A percentile compares a stretch with the other conserved stretches of the same genome.
phyloP scores from a whole-genome alignment of 352 stramenopile genomes.

The Globisporangium cederbergense region DNA sequence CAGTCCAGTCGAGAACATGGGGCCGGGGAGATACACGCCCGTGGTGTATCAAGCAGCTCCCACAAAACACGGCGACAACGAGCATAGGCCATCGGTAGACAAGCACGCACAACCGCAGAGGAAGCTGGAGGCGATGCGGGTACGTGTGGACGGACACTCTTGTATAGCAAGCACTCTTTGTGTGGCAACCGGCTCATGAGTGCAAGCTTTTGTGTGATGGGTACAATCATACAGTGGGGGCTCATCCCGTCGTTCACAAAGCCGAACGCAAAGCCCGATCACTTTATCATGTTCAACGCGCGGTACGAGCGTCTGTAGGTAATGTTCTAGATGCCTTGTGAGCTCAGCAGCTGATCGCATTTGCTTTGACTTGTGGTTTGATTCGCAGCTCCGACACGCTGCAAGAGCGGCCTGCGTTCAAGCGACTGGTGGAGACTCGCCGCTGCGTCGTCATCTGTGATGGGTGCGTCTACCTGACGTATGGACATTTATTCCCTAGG shows the following conservation, averaged over 20 bases:
- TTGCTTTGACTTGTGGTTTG: not conserved
- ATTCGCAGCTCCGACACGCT: conserved; percentile 59
- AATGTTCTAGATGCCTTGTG: not conserved
- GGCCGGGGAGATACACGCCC: conserved; percentile 57
- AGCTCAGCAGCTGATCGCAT: not conserved
- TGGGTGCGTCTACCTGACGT: conserved; percentile 29
- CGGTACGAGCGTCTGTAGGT: conserved; percentile 31
- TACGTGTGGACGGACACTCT: conserved; percentile 20
- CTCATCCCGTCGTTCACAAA: conserved; percentile 84
- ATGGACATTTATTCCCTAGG: not conserved
- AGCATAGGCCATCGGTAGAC: not conserved
- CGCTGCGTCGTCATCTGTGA: conserved; percentile 85
- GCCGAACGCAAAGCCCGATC: conserved; percentile 61
- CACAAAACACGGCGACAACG: not conserved
- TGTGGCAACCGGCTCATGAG: not conserved
- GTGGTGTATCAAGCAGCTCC: conserved; percentile 34
- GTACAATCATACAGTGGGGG: conserved; percentile 46
- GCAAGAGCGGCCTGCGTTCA: conserved; percentile 68
- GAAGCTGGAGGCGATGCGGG: conserved; percentile 63
- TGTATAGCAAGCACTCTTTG: not conserved
- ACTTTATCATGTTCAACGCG: conserved; percentile 88
- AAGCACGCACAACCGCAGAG: conserved; percentile 14
- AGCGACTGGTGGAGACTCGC: conserved; percentile 60
- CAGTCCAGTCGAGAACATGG: conserved; percentile 75
- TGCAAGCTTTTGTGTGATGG: not conserved